Percentiles rank a stretch among this genome's conserved stretches.
These are phyloP conservation scores for Wallacemonas sp. DNA, from an alignment of 208 protist species.

Conservation along the genomic window DNA sequence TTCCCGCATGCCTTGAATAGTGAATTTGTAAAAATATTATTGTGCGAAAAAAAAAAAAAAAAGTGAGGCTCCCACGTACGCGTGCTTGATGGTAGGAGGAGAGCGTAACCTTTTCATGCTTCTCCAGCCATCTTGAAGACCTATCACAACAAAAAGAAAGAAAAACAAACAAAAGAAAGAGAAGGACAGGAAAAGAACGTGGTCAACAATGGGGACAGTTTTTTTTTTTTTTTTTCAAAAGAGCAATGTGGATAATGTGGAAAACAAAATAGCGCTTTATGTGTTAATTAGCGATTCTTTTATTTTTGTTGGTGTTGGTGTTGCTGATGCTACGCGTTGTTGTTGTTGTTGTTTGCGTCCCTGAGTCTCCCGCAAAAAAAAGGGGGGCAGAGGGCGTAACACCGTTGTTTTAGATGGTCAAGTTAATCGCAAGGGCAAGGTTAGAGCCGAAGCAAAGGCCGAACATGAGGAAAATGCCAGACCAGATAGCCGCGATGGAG, in stretches of 20 bases:
- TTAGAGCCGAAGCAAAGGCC: slow-evolving; percentile 38
- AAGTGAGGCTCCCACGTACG: neutral
- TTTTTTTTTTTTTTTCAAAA: neutral
- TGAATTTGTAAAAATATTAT: neutral
- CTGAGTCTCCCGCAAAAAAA: neutral
- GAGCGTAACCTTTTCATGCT: neutral
- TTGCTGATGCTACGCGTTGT: no score
- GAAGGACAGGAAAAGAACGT: neutral
- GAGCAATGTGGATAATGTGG: no score
- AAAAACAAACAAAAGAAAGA: neutral
- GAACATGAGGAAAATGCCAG: slow-evolving; percentile 47
- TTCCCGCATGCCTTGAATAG: no score
- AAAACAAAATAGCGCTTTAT: no score
- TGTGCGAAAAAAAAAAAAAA: neutral
- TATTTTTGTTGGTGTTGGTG: neutral
- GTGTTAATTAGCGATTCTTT: no score
- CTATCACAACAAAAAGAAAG: slow-evolving; percentile 3
- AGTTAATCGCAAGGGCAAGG: slow-evolving; percentile 16
- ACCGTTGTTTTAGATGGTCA: slow-evolving; percentile 2
- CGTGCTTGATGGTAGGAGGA: neutral
- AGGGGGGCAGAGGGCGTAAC: neutral
- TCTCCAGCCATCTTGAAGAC: neutral
- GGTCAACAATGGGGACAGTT: neutral
- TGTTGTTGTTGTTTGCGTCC: neutral
- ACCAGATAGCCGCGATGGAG: slow-evolving; percentile 50